Conservation (phyloP, 1,284 basidiomycete species). For the Neonothopanus nambi region DNA sequence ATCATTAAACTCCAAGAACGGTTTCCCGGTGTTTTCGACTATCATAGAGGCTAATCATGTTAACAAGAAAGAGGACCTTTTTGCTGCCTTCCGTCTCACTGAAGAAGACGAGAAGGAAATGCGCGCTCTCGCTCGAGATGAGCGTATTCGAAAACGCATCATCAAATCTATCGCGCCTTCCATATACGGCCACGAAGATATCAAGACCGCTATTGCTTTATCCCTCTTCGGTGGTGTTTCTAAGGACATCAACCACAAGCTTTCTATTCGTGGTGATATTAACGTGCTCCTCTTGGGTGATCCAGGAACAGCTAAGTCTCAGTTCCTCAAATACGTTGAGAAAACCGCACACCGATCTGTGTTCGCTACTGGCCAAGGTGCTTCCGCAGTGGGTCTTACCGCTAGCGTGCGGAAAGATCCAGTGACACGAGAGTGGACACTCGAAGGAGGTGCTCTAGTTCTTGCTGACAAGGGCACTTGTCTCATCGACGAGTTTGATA, state of each 20-base stretch:
- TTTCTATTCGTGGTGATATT: slow-evolving; percentile 96
- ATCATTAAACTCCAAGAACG: slow-evolving; percentile 97
- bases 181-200: slow-evolving; percentile 98
- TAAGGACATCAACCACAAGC: slow-evolving; percentile 97
- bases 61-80: slow-evolving; percentile 95
- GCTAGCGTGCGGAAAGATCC: slow-evolving; percentile 98
- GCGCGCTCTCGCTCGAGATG: slow-evolving; percentile 82
- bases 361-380: slow-evolving; percentile 98
- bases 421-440: slow-evolving; percentile 96
- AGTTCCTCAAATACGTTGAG: slow-evolving; percentile 98
- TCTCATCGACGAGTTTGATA: slow-evolving; percentile 99
- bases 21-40: slow-evolving; percentile 98
- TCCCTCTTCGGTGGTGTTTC: slow-evolving; percentile 92
- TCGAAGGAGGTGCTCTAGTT: slow-evolving; percentile 97
- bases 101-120: slow-evolving; percentile 97
- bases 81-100: slow-evolving; percentile 93
- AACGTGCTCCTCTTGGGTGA: slow-evolving; percentile 96
- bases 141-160: slow-evolving; percentile 94
- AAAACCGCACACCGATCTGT: slow-evolving; percentile 98
- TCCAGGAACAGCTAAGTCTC: slow-evolving; percentile 98
- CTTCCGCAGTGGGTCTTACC: slow-evolving; percentile 96
- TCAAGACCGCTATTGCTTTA: slow-evolving; percentile 96
- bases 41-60: slow-evolving; percentile 97
- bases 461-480: slow-evolving; percentile 99
- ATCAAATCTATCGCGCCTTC: slow-evolving; percentile 98